Base-by-base conservation (phyloP, 345 rosid genomes). In the Sonneratia caseolaris region DNA sequence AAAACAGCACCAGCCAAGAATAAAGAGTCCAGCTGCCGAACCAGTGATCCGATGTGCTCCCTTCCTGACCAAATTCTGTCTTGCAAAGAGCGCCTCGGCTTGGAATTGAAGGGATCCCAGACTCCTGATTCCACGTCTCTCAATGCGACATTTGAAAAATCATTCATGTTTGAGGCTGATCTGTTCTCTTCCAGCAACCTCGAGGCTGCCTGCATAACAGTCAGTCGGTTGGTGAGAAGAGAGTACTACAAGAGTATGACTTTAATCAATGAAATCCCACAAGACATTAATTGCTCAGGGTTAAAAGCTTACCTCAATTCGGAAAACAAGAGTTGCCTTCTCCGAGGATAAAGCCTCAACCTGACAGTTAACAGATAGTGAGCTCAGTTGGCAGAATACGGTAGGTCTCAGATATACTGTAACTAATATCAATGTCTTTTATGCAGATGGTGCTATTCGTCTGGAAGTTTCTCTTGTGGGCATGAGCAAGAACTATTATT, bases 331-430 rank as follows among this genome's bases (percentile, higher is more conserved):
- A 38, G 96, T 95, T 47, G 97, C 90, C 91, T 95, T 95, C 80
- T 95, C 97, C 1, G 99, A 90, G 71, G 97, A 90, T 57, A 95
- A 88, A 5, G 90, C 86, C 84, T 94, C 98, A 37, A 90, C 97
- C 97, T 94, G 86, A 72, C 37, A 71, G 68, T 77, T 57, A 36
- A 62, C 64, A 27, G 59, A 42, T 67, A 14, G 38, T 45, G 27
- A 48, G 19, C 21, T 27, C 45, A n/a, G 45, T 70, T 70, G 16
- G 18, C 59, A 53, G 32, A 49, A 53, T 53, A 19, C 27, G 3
- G 6, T 40, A 22, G 6, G 18, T 65, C 38, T 65, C 9, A 35
- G 35, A 21, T 43, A 32, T 27, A 65, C 5, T 65, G 68, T 35
- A 6, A 14, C 21, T 15, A 21, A 65, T 65, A 43, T 35, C 43